Evolutionary conservation across 352 stramenopile genomes (phyloP).

Genomic region (Peronospora tabacina): DNA sequence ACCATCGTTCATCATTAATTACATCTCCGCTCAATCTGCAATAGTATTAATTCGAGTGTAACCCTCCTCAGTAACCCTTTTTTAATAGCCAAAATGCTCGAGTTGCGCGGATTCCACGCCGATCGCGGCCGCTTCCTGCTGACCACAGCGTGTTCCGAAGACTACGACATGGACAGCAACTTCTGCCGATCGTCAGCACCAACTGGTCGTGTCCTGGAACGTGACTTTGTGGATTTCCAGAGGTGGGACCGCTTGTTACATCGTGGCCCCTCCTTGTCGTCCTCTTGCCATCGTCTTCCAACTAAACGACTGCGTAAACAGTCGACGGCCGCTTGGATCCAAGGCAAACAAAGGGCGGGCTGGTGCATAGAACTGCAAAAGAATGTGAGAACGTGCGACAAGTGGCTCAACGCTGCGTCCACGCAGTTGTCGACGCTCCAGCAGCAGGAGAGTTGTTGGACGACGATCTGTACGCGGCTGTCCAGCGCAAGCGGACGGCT

Average conservation of each 20-base stretch:
- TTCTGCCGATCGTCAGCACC: neutral
- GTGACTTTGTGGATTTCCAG: conserved; percentile 38
- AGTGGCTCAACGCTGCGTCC: conserved; percentile 48
- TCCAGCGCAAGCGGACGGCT: conserved; percentile 22
- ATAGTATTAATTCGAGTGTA: no score
- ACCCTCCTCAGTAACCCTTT: conserved; percentile 11
- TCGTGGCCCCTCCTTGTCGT: neutral
- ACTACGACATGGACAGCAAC: conserved; percentile 4
- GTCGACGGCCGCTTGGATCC: conserved; percentile 41
- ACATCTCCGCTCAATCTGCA: no score
- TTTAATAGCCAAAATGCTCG: conserved; percentile 7
- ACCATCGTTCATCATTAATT: no score
- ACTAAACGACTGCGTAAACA: conserved; percentile 51
- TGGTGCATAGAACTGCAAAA: conserved; percentile 61
- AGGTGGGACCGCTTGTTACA: conserved; percentile 35
- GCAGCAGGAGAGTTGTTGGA: conserved; percentile 40
- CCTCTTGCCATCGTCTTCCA: conserved; percentile 35
- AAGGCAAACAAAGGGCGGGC: conserved; percentile 30
- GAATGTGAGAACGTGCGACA: conserved; percentile 42
- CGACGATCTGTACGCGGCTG: conserved; percentile 36
- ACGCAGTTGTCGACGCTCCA: conserved; percentile 17
- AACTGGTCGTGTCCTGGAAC: conserved; percentile 15
- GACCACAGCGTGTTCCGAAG: neutral
- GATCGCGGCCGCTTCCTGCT: conserved; percentile 32
- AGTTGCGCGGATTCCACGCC: conserved; percentile 33